Evolutionary conservation across 805 yeast genomes (phyloP), one percentile per base, ranked within the genome.

Genomic region (Diddensiella caesifluorescens): DNA sequence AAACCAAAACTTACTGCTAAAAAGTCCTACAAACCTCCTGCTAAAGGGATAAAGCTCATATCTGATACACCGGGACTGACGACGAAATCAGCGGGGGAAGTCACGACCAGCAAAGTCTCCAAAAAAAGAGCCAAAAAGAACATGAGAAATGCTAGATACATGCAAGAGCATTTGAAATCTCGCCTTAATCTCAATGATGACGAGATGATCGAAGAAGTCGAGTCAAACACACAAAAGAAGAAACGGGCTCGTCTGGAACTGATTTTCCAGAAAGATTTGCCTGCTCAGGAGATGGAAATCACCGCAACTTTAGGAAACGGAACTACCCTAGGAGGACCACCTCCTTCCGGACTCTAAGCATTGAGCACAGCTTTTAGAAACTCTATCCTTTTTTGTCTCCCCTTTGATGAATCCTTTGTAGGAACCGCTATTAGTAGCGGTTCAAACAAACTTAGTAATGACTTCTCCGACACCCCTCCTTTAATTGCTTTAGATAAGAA

Each of bases 311-410:
- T n/a, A 6, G 84, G 86, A 28, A 77, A 79, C 57, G 95, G 95
- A 44, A 88, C 96, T 25, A 82, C 94, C 9, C 64, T 88, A 50
- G 96, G 95, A 31, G 78, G 81, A 22, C 88, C 87, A 39, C 52
- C 44, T 16, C 35, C 22, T 22, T 36, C 19, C 36, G 12, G n/a
- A 25, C 22, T 4, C 12, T 29, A 27, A 18, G 20, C 33, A 1
- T 56, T 54, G 12, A 61, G 41, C 23, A 64, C 39, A 31, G 49
- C 56, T 22, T 47, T 48, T 42, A 63, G 38, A 34, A 66, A 59
- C 19, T 63, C 65, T 7, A 53, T 39, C 38, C 70, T 56, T 38
- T 59, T 47, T 41, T 29, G n/a, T 12, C 53, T 59, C 34, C 55
- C 60, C 26, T 54, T 56, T 30, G 57, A 53, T 4, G 59, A 41